phyloP scores from a whole-genome alignment of 306 rosid genomes.

The Fragaria nilgerrensis region DNA sequence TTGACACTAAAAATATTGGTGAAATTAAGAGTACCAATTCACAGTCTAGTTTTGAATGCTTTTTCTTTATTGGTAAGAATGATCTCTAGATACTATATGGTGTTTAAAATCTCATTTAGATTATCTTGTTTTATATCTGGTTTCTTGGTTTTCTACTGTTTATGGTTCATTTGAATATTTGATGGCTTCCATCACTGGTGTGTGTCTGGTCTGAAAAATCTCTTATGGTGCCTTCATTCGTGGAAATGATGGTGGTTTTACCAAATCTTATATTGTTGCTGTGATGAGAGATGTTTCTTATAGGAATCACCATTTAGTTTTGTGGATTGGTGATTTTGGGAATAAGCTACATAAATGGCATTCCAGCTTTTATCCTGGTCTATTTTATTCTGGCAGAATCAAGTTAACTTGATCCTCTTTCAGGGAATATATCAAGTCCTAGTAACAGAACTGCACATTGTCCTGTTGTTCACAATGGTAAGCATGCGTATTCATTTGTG shows the following conservation, averaged over 20 bases:
- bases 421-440: constrained; percentile 37
- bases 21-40: background rate
- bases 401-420: constrained; percentile 17
- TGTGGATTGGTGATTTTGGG: constrained; percentile 2
- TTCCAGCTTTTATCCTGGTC: background rate
- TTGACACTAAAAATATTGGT: background rate
- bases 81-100: background rate
- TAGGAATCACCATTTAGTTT: background rate
- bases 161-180: background rate
- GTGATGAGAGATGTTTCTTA: background rate
- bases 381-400: background rate
- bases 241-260: background rate
- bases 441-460: constrained; percentile 31
- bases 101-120: background rate
- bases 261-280: background rate
- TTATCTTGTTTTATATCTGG: background rate
- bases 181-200: background rate
- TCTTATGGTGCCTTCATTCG: background rate
- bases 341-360: background rate
- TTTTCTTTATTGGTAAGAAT: background rate
- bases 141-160: background rate
- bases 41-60: background rate
- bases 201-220: background rate
- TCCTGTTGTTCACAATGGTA: constrained; percentile 25
- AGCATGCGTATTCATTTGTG: constrained; percentile 26